Evolutionary conservation across 176 grass and related monocot species (phyloP).

Genomic region (Poa pratensis): DNA sequence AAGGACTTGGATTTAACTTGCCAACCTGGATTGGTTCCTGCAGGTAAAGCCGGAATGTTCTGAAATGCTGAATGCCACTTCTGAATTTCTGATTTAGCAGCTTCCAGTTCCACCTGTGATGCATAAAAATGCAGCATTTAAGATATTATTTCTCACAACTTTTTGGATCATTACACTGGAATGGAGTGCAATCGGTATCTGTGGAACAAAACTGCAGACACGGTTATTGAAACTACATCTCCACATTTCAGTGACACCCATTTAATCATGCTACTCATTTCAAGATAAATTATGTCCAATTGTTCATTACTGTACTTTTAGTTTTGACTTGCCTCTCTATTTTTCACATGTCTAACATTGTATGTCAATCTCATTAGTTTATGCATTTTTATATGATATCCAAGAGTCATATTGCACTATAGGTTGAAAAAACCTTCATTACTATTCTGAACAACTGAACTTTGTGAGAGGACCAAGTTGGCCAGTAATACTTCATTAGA

Average conservation of each 20-base stretch:
- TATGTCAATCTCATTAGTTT: slow-evolving; percentile 3
- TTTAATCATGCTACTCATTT: background rate
- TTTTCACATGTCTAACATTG: background rate
- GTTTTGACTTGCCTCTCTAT: slow-evolving; percentile 2
- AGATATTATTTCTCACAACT: slow-evolving; percentile 9
- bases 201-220: background rate
- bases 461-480: background rate
- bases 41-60: slow-evolving; percentile 66
- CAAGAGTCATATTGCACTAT: background rate
- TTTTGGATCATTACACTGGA: slow-evolving; percentile 15
- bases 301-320: background rate
- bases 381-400: background rate
- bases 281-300: slow-evolving; percentile 1
- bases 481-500: background rate
- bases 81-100: slow-evolving; percentile 84
- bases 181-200: background rate
- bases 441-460: background rate
- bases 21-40: slow-evolving; percentile 75
- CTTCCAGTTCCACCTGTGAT: slow-evolving; percentile 68
- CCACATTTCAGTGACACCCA: background rate
- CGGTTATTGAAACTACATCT: slow-evolving; percentile 6
- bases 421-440: slow-evolving; percentile 1
- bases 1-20: slow-evolving; percentile 20
- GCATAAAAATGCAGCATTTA: slow-evolving; percentile 37
- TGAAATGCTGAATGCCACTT: slow-evolving; percentile 97